These are phyloP conservation scores for Phalaenopsis aphrodite DNA, from an alignment of 106 monocot genomes.

Conservation along the genomic window DNA sequence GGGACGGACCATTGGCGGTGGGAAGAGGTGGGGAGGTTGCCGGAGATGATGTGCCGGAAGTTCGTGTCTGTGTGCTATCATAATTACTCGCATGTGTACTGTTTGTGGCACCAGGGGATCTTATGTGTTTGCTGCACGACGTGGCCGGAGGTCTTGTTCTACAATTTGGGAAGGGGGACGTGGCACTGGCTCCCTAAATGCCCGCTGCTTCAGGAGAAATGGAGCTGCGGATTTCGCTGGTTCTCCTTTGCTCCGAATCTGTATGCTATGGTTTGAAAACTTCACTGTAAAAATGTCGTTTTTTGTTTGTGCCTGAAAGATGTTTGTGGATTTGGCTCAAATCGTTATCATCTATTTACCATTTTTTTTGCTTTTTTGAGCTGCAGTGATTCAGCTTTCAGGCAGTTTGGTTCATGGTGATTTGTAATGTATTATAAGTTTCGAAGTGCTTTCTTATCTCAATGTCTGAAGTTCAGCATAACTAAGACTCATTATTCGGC, in stretches of 20 bases:
- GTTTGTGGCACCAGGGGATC: conserved; percentile 32
- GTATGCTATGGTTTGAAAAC: conserved; percentile 31
- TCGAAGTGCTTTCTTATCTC: too few species aligned
- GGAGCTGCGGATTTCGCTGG: conserved; percentile 53
- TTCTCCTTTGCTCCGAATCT: conserved; percentile 46
- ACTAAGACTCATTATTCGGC: too few species aligned
- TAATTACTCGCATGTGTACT: conserved; percentile 40
- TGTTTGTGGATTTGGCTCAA: neutral
- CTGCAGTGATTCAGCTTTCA: too few species aligned
- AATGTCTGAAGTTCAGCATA: too few species aligned
- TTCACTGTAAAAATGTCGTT: neutral
- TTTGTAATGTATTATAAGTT: too few species aligned
- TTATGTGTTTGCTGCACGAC: conserved; percentile 44
- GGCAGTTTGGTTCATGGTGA: too few species aligned
- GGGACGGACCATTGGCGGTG: conserved; percentile 6
- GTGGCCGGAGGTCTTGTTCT: conserved; percentile 46
- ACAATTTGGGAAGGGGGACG: conserved; percentile 19
- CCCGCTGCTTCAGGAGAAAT: conserved; percentile 41
- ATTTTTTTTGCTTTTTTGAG: neutral
- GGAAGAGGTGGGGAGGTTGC: conserved; percentile 45
- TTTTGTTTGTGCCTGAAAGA: neutral
- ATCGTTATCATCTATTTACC: too few species aligned
- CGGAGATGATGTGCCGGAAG: conserved; percentile 52
- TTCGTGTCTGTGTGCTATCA: conserved; percentile 47
- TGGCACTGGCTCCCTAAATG: conserved; percentile 50